Conservation (phyloP, 2,329 filamentous ascomycete genomes). For the Decorospora gaudefroyi region DNA sequence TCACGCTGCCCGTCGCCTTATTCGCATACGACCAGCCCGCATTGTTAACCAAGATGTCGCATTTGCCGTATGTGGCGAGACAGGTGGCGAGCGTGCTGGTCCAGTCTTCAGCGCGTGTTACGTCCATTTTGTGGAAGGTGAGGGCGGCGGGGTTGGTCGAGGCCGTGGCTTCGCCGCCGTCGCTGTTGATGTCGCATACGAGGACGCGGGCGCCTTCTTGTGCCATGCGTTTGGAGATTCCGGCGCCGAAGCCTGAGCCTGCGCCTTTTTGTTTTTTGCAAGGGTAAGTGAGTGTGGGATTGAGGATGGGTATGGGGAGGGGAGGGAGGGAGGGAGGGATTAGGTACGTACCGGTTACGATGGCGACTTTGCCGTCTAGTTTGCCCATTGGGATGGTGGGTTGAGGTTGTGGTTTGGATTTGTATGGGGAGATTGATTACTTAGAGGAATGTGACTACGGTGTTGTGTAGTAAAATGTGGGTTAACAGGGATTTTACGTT, state of each 20-base stretch:
- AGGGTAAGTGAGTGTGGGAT: too few species aligned
- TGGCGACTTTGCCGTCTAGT: conserved; percentile 60
- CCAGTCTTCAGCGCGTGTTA: conserved; percentile 59
- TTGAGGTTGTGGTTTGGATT: not conserved
- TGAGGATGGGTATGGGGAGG: conserved; percentile 3
- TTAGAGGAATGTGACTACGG: too few species aligned
- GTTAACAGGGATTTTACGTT: too few species aligned
- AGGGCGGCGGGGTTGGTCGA: conserved; percentile 47
- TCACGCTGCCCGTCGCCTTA: conserved; percentile 64
- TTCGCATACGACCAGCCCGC: conserved; percentile 62
- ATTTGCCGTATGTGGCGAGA: conserved; percentile 57
- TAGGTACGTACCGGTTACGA: conserved; percentile 56
- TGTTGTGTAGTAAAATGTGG: too few species aligned
- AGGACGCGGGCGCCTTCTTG: conserved; percentile 65
- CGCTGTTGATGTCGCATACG: conserved; percentile 64
- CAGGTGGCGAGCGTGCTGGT: conserved; percentile 59
- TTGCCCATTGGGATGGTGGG: conserved; percentile 41
- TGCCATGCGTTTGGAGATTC: conserved; percentile 63
- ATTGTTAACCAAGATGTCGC: conserved; percentile 66
- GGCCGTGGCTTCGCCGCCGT: conserved; percentile 57
- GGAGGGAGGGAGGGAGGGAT: conserved; percentile 3
- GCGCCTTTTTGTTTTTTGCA: too few species aligned
- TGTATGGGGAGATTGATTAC: too few species aligned
- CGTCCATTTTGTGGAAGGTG: conserved; percentile 53
- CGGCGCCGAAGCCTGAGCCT: conserved; percentile 67